A percentile compares a stretch with the other conserved stretches of the same genome.
phyloP scores from a whole-genome alignment of 2,329 filamentous ascomycete species.

The Ophiostoma sp. region DNA sequence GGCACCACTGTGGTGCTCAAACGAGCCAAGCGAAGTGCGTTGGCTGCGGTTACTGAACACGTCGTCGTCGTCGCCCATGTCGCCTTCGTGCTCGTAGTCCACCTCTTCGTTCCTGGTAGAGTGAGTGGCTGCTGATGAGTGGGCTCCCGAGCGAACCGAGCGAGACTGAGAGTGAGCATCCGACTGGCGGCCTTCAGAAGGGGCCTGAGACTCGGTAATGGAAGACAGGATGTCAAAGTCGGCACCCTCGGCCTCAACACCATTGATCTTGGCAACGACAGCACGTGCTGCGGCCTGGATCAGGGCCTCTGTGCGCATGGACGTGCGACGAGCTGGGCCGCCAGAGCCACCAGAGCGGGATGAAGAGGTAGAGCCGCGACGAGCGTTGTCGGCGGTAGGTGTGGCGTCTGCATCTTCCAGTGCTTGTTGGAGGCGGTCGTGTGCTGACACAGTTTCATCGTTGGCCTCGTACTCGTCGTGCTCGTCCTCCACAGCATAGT shows the following conservation, averaged over 20 bases:
- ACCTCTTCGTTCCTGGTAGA: slow-evolving; percentile 19
- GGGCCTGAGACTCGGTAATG: slow-evolving; percentile 13
- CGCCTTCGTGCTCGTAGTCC: slow-evolving; percentile 33
- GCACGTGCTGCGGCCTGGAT: slow-evolving; percentile 50
- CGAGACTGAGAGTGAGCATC: not conserved
- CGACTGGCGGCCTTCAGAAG: not conserved
- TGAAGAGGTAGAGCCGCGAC: slow-evolving; percentile 14
- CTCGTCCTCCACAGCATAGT: not conserved
- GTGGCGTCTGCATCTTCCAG: not conserved
- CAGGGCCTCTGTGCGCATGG: slow-evolving; percentile 45
- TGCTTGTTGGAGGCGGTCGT: not conserved
- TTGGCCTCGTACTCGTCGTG: not conserved
- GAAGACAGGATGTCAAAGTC: slow-evolving; percentile 14
- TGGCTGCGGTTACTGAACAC: slow-evolving; percentile 56
- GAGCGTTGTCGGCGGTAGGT: not conserved
- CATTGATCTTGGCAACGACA: slow-evolving; percentile 46
- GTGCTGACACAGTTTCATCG: not conserved
- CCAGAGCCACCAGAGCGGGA: slow-evolving; percentile 26
- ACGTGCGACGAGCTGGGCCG: slow-evolving; percentile 36
- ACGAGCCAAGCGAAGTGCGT: slow-evolving; percentile 52
- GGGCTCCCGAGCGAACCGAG: not conserved
- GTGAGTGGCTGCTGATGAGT: not conserved
- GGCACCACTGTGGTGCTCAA: slow-evolving; percentile 32
- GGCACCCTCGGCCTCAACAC: slow-evolving; percentile 31
- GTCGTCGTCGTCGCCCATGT: slow-evolving; percentile 41